Base-by-base conservation (phyloP, 2,329 filamentous ascomycete genomes). In the Leptosphaerulina australis region DNA sequence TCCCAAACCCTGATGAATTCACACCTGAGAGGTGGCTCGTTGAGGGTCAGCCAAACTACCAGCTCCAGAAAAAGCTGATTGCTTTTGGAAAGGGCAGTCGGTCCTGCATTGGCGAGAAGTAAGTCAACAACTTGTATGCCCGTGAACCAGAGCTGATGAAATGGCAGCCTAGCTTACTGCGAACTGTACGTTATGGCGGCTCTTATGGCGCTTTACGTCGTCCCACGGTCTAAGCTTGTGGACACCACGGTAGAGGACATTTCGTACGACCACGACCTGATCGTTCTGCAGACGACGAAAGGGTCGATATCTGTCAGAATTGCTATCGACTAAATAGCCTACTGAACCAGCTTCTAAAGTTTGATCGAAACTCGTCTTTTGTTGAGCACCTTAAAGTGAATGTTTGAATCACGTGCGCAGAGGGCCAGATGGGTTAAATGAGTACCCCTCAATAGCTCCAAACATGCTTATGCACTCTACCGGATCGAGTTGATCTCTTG, bases 1-100 rank as follows among this genome's bases (percentile, higher is more conserved):
- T 71, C 21, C 63, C 68, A 1, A 39, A 63, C 18, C 60, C 69
- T 0, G 50, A 62, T 14, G 56, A 61, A 1, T 72, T 72, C 40
- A 33, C 53, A 5, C 69, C 69, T 3, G 65, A 72, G 44, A 59
- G 72, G 9, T 75, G 71, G 72, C 54, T 74, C 2, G 40, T 58
- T 15, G 49, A 63, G 21, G 58, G 53, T 7, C 49, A 56, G 28
- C 58, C 53, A 15, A 58, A 63, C 41, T 61, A 60, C 15, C 44
- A 54, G 24, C 31, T 64, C 12, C 52, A 58, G 40, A 63, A 62
- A 44, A 64, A 63, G 28, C 51, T 66, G 25, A 62, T 66, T 37
- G 53, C 61, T 15, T 66, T 66, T 38, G 59, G 58, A 22, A 70
- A 68, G 29, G 68, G 68, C 5, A 63, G 48, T 20, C 50, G 68